phyloP scores from a whole-genome alignment of 2,329 filamentous ascomycete species.

The Ophiosphaerella korrae region DNA sequence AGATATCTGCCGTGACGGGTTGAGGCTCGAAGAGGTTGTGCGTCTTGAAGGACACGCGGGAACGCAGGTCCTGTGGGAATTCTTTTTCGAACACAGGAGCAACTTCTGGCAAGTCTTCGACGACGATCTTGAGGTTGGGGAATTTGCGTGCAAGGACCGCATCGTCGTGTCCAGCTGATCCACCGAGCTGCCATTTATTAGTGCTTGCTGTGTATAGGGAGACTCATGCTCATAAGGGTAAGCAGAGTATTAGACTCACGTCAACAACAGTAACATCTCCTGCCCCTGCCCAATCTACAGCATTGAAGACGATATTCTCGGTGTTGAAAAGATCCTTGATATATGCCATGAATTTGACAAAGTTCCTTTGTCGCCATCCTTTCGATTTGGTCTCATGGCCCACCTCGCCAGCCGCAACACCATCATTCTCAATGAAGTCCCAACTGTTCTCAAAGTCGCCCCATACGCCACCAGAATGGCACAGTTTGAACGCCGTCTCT shows the following conservation, averaged over 20 bases:
- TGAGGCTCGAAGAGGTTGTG: constrained; percentile 67
- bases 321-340: constrained; percentile 41
- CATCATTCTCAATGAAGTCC: constrained; percentile 41
- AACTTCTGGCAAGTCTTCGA: constrained; percentile 39
- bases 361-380: constrained; percentile 38
- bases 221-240: background rate
- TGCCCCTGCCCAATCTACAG: constrained; percentile 31
- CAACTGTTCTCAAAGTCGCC: constrained; percentile 30
- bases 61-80: constrained; percentile 26
- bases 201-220: background rate
- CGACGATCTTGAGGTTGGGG: constrained; percentile 36
- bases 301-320: constrained; percentile 29
- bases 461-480: constrained; percentile 32
- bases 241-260: constrained; percentile 24
- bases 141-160: constrained; percentile 31
- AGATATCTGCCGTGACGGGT: constrained; percentile 58
- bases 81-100: constrained; percentile 28
- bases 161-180: constrained; percentile 40
- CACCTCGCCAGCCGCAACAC: constrained; percentile 19
- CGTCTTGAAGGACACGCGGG: constrained; percentile 46
- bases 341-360: constrained; percentile 41
- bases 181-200: constrained; percentile 24
- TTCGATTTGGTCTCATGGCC: constrained; percentile 19
- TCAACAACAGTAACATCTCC: constrained; percentile 35
- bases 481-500: constrained; percentile 36